Conservation (phyloP, 495 filamentous ascomycete species). For the Aspergillus hancockii region DNA sequence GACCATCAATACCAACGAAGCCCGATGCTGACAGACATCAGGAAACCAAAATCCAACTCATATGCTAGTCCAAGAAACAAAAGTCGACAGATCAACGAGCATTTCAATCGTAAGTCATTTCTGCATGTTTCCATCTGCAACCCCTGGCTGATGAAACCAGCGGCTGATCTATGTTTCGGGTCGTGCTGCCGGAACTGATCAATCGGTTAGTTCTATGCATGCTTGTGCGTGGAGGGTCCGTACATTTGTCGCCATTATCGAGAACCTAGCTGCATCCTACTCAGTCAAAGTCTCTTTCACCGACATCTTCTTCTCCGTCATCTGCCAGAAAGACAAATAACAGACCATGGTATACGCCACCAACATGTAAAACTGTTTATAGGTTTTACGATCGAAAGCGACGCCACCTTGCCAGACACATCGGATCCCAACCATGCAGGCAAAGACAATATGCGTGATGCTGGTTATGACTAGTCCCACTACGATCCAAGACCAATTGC, state of each 20-base stretch:
- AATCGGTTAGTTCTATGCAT: not conserved
- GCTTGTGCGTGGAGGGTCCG: not conserved
- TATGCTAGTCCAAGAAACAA: not conserved
- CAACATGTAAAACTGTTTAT: conserved; percentile 4
- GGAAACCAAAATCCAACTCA: not conserved
- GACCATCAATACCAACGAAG: not conserved
- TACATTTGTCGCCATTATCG: no score
- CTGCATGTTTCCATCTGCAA: not conserved
- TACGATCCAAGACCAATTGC: not conserved
- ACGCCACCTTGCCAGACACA: not conserved
- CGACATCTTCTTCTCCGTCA: not conserved
- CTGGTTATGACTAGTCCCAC: not conserved
- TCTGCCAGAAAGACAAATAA: conserved; percentile 4
- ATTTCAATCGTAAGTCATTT: conserved; percentile 12
- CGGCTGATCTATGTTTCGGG: conserved; percentile 14
- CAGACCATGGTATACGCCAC: conserved; percentile 4
- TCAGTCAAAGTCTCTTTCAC: not conserved
- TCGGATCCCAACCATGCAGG: not conserved
- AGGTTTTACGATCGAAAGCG: conserved; percentile 5
- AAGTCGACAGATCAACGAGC: not conserved
- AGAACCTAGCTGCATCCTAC: not conserved
- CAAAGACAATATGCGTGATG: not conserved
- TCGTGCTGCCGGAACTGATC: conserved; percentile 15
- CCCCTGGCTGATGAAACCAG: not conserved
- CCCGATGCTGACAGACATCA: not conserved